Percentiles rank a stretch among this genome's conserved stretches.
Conservation (phyloP, 805 yeast genomes). For the Kuraishia hungarica region DNA sequence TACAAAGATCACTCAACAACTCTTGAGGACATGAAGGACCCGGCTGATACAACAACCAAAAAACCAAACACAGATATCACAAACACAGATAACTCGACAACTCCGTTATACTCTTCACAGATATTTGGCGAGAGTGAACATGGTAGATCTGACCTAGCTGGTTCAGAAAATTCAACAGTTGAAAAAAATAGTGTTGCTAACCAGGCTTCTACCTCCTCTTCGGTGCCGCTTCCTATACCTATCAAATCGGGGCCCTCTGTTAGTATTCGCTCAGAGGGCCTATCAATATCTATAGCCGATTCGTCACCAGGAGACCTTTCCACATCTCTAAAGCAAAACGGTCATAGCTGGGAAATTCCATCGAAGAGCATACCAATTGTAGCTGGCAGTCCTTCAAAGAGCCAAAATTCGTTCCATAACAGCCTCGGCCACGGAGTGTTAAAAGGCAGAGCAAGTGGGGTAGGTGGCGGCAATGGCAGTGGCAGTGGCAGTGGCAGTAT, state of each 20-base stretch:
- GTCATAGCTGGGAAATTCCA: not conserved
- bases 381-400: not conserved
- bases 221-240: not conserved
- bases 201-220: not conserved
- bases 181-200: not conserved
- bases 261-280: not conserved
- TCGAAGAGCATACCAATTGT: not conserved
- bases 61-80: not conserved
- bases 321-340: not conserved
- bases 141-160: not conserved
- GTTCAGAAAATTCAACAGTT: not conserved
- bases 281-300: not conserved
- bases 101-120: not conserved
- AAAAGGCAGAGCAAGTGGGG: not conserved
- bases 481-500: conserved; percentile 5
- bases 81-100: not conserved
- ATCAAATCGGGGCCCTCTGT: not conserved
- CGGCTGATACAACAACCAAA: not conserved
- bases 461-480: conserved; percentile 1
- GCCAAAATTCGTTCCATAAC: conserved; percentile 4
- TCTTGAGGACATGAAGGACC: not conserved
- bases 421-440: conserved; percentile 6
- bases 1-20: not conserved
- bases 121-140: not conserved
- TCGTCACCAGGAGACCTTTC: not conserved